A percentile compares a stretch with the other conserved stretches of the same genome.
Evolutionary conservation across 306 rosid species (phyloP).

Genomic region (Acacia melanoxylon): DNA sequence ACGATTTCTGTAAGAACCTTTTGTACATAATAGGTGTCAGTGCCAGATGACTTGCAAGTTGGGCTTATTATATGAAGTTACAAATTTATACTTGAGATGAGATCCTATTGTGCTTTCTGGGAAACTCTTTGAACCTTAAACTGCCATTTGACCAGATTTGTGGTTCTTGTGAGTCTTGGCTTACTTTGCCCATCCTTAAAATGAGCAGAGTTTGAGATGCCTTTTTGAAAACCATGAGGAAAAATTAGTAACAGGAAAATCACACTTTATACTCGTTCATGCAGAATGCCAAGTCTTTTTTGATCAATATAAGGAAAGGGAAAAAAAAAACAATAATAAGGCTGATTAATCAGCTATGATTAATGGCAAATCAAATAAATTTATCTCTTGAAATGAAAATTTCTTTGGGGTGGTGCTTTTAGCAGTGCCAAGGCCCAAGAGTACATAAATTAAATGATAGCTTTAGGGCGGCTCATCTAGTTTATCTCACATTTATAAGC

Average conservation of each 20-base stretch:
- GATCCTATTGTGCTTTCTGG: background rate
- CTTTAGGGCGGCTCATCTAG: background rate
- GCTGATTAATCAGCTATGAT: background rate
- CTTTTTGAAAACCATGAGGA: background rate
- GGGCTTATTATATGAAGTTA: conserved; percentile 8
- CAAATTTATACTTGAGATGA: conserved; percentile 10
- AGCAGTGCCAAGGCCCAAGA: conserved; percentile 9
- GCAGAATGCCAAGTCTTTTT: too few relatives aligned
- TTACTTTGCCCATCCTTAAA: background rate
- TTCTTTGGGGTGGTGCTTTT: background rate
- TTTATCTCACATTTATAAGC: background rate
- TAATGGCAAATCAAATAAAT: background rate
- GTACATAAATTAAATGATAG: background rate
- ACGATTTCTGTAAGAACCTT: conserved; percentile 4
- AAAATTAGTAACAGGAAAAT: background rate
- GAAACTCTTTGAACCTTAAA: background rate
- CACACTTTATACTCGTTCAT: background rate
- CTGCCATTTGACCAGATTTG: conserved; percentile 11
- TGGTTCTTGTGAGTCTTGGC: background rate
- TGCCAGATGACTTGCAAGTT: conserved; percentile 21
- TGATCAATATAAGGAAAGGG: too few relatives aligned
- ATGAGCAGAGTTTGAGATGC: background rate
- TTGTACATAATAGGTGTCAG: conserved; percentile 21
- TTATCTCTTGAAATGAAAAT: background rate
- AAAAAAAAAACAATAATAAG: background rate